These are phyloP conservation scores for Talaromyces marneffei DNA, from an alignment of 2,329 filamentous ascomycete genomes.

Conservation along the genomic window DNA sequence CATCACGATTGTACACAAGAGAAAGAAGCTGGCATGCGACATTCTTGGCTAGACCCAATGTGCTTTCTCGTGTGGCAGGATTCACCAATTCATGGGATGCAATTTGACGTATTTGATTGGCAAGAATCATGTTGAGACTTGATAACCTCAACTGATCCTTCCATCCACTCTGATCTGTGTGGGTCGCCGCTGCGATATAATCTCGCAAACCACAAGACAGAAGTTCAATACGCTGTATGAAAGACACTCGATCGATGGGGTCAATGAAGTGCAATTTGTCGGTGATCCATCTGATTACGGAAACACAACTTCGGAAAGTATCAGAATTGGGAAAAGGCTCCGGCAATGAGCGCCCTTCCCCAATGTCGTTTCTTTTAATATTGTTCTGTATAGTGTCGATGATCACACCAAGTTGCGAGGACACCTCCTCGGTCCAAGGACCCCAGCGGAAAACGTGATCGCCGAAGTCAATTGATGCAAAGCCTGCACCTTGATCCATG, in stretches of 20 bases:
- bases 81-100: slow-evolving; percentile 29
- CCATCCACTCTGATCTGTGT: slow-evolving; percentile 16
- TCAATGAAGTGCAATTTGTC: slow-evolving; percentile 49
- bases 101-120: slow-evolving; percentile 36
- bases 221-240: slow-evolving; percentile 33
- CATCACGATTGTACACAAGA: slow-evolving; percentile 27
- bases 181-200: slow-evolving; percentile 18
- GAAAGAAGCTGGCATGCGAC: slow-evolving; percentile 34
- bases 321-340: not conserved
- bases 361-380: no score
- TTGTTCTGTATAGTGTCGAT: slow-evolving; percentile 31
- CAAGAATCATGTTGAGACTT: slow-evolving; percentile 32
- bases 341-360: slow-evolving; percentile 9
- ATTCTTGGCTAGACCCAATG: slow-evolving; percentile 28
- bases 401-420: slow-evolving; percentile 39
- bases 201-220: slow-evolving; percentile 39
- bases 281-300: slow-evolving; percentile 46
- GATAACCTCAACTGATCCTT: slow-evolving; percentile 21
- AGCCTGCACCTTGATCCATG: slow-evolving; percentile 39
- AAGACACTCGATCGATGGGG: slow-evolving; percentile 47
- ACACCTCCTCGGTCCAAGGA: slow-evolving; percentile 52
- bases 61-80: slow-evolving; percentile 18
- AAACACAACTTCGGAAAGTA: slow-evolving; percentile 14
- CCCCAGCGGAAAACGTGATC: slow-evolving; percentile 42
- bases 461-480: slow-evolving; percentile 34